phyloP scores from a whole-genome alignment of 2,329 filamentous ascomycete genomes.

The Sclerotinia spermophila region DNA sequence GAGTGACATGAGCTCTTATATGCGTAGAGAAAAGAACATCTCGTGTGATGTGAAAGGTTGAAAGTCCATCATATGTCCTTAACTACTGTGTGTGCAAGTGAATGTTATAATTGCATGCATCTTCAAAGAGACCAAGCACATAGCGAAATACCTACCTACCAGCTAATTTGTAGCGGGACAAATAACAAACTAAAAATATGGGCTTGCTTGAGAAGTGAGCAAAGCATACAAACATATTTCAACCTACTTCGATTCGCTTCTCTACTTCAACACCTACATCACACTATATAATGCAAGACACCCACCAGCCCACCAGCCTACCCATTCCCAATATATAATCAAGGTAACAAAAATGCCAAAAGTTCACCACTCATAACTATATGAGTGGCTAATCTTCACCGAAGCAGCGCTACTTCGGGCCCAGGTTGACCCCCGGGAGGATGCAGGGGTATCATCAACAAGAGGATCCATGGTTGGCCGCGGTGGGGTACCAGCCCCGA shows the following conservation, averaged over 20 bases:
- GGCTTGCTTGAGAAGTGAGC: background rate
- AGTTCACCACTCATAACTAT: background rate
- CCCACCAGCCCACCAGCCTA: background rate
- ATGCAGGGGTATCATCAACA: background rate
- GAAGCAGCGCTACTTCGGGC: too few relatives aligned
- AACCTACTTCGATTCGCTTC: background rate
- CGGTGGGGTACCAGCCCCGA: background rate
- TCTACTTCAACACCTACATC: too few relatives aligned
- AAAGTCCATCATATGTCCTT: background rate
- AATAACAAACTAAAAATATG: background rate
- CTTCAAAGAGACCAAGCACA: too few relatives aligned
- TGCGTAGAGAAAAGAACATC: too few relatives aligned
- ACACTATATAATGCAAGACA: background rate
- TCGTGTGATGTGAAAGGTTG: too few relatives aligned
- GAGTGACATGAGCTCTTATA: too few relatives aligned
- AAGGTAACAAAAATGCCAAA: background rate
- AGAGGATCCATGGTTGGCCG: background rate
- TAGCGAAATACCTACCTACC: too few relatives aligned
- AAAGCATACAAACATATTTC: background rate
- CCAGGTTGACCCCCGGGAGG: background rate
- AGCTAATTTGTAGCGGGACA: background rate
- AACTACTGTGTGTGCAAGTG: accelerated
- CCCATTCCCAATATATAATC: too few relatives aligned
- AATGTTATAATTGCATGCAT: background rate
- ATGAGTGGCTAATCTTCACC: background rate